A percentile compares a stretch with the other conserved stretches of the same genome.
Conservation (phyloP, 2,329 filamentous ascomycete species). For the Venturia pyrina region DNA sequence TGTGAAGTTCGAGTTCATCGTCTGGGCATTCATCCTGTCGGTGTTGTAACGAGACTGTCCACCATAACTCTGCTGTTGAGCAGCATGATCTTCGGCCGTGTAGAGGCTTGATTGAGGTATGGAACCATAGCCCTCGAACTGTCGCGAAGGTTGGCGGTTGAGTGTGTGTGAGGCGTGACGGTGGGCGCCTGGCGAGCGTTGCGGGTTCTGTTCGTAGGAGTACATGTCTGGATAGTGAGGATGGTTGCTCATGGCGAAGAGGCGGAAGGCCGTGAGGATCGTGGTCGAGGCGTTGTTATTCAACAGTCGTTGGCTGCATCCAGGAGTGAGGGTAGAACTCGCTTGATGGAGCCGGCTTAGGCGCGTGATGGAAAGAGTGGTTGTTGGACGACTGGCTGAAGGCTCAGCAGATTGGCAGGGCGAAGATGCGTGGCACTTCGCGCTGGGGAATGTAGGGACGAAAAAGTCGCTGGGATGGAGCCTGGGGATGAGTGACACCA, state of each 20-base stretch:
- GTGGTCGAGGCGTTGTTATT: not conserved
- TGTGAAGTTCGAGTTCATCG: constrained; percentile 49
- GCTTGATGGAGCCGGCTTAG: not conserved
- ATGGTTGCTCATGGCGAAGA: constrained; percentile 9
- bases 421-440: not conserved
- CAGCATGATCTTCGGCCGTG: constrained; percentile 53
- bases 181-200: constrained; percentile 65
- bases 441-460: not conserved
- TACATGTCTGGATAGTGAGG: constrained; percentile 50
- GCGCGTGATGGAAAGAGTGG: too few relatives aligned
- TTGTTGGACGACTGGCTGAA: too few relatives aligned
- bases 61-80: constrained; percentile 29
- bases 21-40: constrained; percentile 50
- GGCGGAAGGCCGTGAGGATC: not conserved
- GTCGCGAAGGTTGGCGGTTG: constrained; percentile 64
- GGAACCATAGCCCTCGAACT: constrained; percentile 64
- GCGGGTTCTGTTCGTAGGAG: constrained; percentile 54
- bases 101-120: constrained; percentile 57
- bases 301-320: not conserved
- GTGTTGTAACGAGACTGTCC: constrained; percentile 41
- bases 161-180: constrained; percentile 51
- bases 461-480: not conserved
- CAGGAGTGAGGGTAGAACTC: not conserved
- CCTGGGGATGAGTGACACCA: not conserved
- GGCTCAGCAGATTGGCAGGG: not conserved